Evolutionary conservation across 1,284 basidiomycete species (phyloP).

Genomic region (Gomphus bonarii): DNA sequence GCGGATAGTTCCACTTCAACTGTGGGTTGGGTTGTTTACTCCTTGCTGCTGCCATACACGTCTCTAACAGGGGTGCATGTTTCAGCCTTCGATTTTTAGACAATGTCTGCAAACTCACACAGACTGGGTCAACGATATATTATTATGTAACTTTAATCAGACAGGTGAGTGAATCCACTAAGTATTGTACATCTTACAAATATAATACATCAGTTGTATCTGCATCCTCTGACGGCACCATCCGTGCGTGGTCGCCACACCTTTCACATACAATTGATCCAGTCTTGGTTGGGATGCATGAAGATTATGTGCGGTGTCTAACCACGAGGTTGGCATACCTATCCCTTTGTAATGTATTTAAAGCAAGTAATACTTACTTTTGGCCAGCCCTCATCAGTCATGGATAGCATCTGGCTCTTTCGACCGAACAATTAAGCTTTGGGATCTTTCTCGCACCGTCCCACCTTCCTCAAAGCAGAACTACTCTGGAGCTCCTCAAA

Average conservation of each 20-base stretch:
- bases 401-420: conserved; percentile 94
- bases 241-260: conserved; percentile 93
- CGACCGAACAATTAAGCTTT: conserved; percentile 87
- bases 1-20: conserved; percentile 31
- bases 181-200: conserved; percentile 3
- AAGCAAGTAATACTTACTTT: conserved; percentile 4
- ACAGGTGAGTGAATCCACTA: conserved; percentile 45
- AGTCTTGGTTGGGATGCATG: conserved; percentile 71
- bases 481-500: conserved; percentile 22
- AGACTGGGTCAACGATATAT: conserved; percentile 95
- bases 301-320: conserved; percentile 87
- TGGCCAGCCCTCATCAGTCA: conserved; percentile 55
- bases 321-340: conserved; percentile 48
- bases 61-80: conserved; percentile 18
- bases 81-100: conserved; percentile 46
- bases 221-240: conserved; percentile 90
- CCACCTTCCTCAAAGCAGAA: conserved; percentile 14
- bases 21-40: conserved; percentile 29
- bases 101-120: conserved; percentile 81
- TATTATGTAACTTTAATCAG: conserved; percentile 88
- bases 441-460: conserved; percentile 63
- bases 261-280: conserved; percentile 42
- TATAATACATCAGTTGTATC: conserved; percentile 56
- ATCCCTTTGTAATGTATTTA: neutral
- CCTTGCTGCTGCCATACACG: neutral